Base-by-base conservation (phyloP, 192 early-diverging fungal species). In the Dimargaris verticillata region DNA sequence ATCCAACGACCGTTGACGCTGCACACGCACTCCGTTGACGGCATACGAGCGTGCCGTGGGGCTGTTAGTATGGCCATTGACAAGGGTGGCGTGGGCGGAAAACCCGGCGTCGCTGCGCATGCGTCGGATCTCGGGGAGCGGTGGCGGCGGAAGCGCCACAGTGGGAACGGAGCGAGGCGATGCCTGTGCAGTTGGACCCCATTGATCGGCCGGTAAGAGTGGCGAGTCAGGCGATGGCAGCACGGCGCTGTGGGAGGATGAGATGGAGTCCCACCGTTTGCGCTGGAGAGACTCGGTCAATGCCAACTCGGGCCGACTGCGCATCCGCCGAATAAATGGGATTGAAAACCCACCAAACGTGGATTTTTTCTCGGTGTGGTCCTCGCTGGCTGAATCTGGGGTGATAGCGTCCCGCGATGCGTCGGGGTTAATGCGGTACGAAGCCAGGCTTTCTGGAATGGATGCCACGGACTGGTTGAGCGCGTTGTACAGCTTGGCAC, bases 201-300 rank as follows among this genome's bases (percentile, higher is more conserved):
- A 52, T 13, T 52, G 51, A 4, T 59, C 57, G 17, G 24, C 4
- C 12, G 57, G 41, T 0, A 15, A 38, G 5, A 59, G 25, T n/a
- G 57, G 57, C 17, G 57, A 59, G 17, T 59, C 57, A 12, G 57
- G 57, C 13, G 57, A 59, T 20, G 57, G 57, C 38, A 59, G 17
- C 18, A 59, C 57, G 12, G n/a, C 5, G 25, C 20, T n/a, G n/a
- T n/a, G 20, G 25, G 15, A 24, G n/a, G 43, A 42, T 5, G n/a
- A 22, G 13, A 44, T 38, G 42, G 43, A n/a, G 38, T 59, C 57
- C 38, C 15, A 20, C 1, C 57, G 38, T 44, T 44, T 41, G 4
- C 43, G 17, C 41, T 44, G 26, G 18, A 5, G 41, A 44, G 14
- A 15, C 33, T 41, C 41, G 10, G 41, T 18, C 26, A 51, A 25